Conservation (phyloP, 164 flowering plant genomes). For the Vitis rupestris region DNA sequence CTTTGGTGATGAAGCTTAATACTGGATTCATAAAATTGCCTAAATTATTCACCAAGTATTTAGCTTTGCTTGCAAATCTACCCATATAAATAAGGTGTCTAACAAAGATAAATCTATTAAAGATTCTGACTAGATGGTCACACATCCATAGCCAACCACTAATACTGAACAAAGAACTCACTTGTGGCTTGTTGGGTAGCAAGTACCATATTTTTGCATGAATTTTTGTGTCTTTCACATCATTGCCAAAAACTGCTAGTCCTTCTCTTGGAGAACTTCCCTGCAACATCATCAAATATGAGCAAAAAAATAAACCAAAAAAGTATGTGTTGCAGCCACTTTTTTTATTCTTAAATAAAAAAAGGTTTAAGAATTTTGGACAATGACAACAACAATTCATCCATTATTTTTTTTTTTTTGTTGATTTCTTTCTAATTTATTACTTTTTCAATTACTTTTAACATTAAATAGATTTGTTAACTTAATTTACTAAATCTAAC, state of each 20-base stretch:
- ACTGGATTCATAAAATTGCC: conserved; percentile 93
- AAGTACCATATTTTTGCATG: conserved; percentile 96
- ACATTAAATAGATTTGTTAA: too few species aligned
- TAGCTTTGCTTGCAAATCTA: conserved; percentile 85
- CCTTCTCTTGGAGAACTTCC: conserved; percentile 88
- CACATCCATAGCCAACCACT: neutral
- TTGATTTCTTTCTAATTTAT: too few species aligned
- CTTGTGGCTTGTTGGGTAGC: conserved; percentile 94
- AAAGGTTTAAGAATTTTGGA: too few species aligned
- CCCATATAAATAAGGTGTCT: conserved; percentile 92
- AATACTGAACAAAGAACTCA: conserved; percentile 3
- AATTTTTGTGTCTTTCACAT: conserved; percentile 82
- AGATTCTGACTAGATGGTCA: neutral
- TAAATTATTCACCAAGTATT: conserved; percentile 75
- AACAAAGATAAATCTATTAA: neutral
- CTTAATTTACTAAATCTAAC: too few species aligned
- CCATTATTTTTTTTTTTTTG: too few species aligned
- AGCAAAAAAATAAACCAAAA: neutral
- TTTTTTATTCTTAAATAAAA: too few species aligned
- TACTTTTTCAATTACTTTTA: too few species aligned
- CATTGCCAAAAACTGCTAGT: conserved; percentile 92
- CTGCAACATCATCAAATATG: conserved; percentile 31
- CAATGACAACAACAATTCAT: too few species aligned
- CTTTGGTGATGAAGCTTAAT: conserved; percentile 85
- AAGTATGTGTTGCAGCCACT: too few species aligned